Base-by-base conservation (phyloP, 495 filamentous ascomycete species). In the Trichoderma gamsii region DNA sequence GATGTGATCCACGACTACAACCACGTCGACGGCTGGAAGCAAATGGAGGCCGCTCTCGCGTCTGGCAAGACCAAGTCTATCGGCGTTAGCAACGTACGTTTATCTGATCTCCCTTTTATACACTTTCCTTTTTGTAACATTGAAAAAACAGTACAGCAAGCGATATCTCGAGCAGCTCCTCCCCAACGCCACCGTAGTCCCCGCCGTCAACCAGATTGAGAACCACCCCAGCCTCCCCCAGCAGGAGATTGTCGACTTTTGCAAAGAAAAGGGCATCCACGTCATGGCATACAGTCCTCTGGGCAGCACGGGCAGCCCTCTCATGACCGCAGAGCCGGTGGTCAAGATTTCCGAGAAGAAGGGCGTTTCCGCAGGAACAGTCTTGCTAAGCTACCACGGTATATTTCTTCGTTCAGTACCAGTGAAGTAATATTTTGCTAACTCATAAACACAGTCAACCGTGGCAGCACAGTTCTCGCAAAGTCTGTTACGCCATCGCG, bases 201-300 rank as follows among this genome's bases (percentile, higher is more conserved):
- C 92, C 13, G 91, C 92, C n/a, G 90, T 87, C 70, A 95, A 96
- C 80, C 92, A 96, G 85, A 92, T 96, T 74, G 92, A 97, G 80
- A 93, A 93, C 80, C 90, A 93, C 80, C 89, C 89, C 16, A 84
- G 82, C 6, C 85, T 95, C n/a, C 91, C 92, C 0, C 91, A 95
- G 80, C 88, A 93, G 77, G 91, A 95, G 72, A 89, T 93, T 72
- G 88, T 92, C 44, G 89, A 92, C 74, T 84, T 88, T 69, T 92
- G 89, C 80, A 85, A 82, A 63, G 79, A 82, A 67, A 89, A 89
- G 79, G 89, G 89, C 43, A 92, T 92, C 67, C 87, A 89, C 72
- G 77, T 93, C 72, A 89, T 90, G 41, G 90, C 90, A 9, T 93
- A 92, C 76, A 88, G 85, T 70, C 90, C 90, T 18, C 77, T 93